Evolutionary conservation across 192 early-diverging fungal species (phyloP).

Genomic region (Coemansia interrupta): DNA sequence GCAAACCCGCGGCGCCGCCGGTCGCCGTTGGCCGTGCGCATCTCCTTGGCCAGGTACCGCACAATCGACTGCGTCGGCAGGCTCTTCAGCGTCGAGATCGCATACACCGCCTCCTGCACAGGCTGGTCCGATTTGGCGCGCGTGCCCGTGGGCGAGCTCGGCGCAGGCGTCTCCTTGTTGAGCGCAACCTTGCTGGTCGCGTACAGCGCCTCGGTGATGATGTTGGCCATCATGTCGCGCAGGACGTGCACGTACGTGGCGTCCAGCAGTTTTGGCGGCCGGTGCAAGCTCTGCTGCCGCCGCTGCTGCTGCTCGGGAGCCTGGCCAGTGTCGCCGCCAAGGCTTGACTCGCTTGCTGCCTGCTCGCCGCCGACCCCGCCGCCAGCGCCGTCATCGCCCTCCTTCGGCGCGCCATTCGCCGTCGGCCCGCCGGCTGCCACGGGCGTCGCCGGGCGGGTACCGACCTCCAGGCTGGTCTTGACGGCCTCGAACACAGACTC

Average conservation of each 20-base stretch:
- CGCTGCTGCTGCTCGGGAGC: background rate
- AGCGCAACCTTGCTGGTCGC: slow-evolving; percentile 32
- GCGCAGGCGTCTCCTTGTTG: slow-evolving; percentile 22
- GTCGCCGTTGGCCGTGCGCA: slow-evolving; percentile 33
- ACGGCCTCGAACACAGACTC: slow-evolving; percentile 42
- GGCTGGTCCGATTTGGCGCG: slow-evolving; percentile 13
- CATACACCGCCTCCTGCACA: slow-evolving; percentile 16
- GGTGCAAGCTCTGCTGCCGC: background rate
- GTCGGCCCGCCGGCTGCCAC: background rate
- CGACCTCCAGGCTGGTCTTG: slow-evolving; percentile 23
- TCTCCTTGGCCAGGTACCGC: slow-evolving; percentile 43
- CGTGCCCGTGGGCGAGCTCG: slow-evolving; percentile 20
- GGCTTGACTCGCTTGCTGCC: background rate
- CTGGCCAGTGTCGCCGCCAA: background rate
- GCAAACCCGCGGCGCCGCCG: slow-evolving; percentile 37
- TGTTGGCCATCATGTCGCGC: slow-evolving; percentile 42
- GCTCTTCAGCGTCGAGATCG: slow-evolving; percentile 49
- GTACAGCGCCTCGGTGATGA: slow-evolving; percentile 48
- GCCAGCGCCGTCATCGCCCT: background rate
- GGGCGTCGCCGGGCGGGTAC: slow-evolving; percentile 5
- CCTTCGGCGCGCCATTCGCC: background rate
- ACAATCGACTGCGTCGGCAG: slow-evolving; percentile 51
- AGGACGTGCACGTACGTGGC: slow-evolving; percentile 20
- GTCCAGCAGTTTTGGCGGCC: slow-evolving; percentile 11
- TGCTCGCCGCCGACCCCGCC: background rate